Conservation (phyloP, 805 yeast genomes). For the Teunomyces pallodes region DNA sequence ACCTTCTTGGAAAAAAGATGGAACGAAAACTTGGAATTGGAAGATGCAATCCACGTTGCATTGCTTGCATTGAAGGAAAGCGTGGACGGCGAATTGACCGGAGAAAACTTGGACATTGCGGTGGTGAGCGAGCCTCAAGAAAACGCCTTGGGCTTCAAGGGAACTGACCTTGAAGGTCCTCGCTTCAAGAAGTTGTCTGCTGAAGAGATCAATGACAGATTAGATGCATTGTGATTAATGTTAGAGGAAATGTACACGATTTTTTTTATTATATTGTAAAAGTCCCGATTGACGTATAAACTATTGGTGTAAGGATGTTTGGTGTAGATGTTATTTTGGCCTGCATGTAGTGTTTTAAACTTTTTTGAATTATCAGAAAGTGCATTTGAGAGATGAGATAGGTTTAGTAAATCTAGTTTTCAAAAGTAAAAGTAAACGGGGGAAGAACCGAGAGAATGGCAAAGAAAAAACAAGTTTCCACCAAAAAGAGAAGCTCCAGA, state of each 20-base stretch:
- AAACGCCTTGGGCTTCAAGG: constrained; percentile 78
- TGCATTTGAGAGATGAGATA: constrained; percentile 1
- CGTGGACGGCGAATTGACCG: constrained; percentile 96
- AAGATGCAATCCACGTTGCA: constrained; percentile 97
- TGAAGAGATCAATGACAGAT: constrained; percentile 93
- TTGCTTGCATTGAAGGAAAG: constrained; percentile 91
- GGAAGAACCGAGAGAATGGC: constrained; percentile 6
- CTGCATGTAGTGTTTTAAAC: neutral
- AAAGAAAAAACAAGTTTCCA: constrained; percentile 13
- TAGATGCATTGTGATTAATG: constrained; percentile 70
- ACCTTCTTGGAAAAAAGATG: constrained; percentile 96
- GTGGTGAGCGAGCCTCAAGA: constrained; percentile 82
- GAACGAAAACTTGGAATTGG: constrained; percentile 95
- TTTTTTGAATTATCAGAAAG: neutral
- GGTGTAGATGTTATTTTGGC: neutral
- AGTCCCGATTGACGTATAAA: neutral
- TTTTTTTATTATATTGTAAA: neutral
- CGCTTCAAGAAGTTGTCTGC: constrained; percentile 79
- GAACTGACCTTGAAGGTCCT: constrained; percentile 83
- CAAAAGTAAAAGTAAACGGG: too few relatives aligned
- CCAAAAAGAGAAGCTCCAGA: constrained; percentile 32
- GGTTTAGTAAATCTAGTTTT: neutral
- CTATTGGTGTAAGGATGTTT: neutral
- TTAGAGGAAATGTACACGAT: neutral
- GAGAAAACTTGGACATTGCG: constrained; percentile 91